Conservation (phyloP, 345 rosid species). For the Populus davidiana region DNA sequence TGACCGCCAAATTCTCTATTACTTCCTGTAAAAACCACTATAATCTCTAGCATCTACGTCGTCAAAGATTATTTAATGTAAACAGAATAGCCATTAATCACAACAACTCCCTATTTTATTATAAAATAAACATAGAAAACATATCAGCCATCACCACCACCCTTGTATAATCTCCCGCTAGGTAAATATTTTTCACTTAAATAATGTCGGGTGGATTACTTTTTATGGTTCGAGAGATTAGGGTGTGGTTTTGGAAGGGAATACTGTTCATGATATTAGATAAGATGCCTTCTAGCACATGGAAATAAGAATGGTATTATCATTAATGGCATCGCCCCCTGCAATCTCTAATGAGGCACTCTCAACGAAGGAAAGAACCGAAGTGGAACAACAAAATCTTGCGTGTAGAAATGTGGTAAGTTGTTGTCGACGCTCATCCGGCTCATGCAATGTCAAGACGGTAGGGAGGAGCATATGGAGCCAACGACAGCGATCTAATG, state of each 20-base stretch:
- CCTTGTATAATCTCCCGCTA: no score
- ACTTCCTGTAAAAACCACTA: no score
- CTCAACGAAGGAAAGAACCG: not conserved
- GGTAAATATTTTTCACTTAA: no score
- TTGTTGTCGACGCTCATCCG: conserved; percentile 16
- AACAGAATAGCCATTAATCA: no score
- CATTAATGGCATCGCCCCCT: not conserved
- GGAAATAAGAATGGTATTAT: not conserved
- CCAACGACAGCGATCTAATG: conserved; percentile 17
- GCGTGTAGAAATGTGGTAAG: conserved; percentile 7
- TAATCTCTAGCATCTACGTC: no score
- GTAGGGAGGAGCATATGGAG: conserved; percentile 26
- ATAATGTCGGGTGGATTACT: no score
- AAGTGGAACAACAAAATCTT: conserved; percentile 15
- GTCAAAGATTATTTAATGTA: no score
- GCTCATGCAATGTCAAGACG: conserved; percentile 19
- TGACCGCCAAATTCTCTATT: no score
- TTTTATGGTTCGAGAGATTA: not conserved
- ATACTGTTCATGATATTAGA: not conserved
- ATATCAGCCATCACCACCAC: no score
- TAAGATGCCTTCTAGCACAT: not conserved
- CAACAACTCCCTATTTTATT: no score
- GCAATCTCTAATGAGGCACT: not conserved
- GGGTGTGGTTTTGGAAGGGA: not conserved
- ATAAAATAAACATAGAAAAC: no score